Conservation (phyloP, 768 basidiomycete genomes). For the Leucocoprinus leucothites region DNA sequence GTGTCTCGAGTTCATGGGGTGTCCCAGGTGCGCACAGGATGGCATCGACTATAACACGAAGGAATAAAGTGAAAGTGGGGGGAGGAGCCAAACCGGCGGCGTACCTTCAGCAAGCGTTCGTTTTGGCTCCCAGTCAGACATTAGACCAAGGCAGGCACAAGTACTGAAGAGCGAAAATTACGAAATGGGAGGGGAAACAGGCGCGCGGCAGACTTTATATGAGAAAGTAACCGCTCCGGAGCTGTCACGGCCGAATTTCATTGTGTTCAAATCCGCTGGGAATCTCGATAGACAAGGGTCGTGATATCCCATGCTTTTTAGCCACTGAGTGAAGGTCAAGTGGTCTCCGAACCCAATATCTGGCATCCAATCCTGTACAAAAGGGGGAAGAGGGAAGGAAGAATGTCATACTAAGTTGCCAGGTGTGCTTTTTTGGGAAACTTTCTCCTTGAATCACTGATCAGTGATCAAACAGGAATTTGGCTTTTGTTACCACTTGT, state of each 20-base stretch:
- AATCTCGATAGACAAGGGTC: background rate
- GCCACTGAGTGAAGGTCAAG: no score
- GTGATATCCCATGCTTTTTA: no score
- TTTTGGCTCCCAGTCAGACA: slow-evolving; percentile 28
- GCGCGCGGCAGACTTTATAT: background rate
- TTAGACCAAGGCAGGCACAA: slow-evolving; percentile 6
- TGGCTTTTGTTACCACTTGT: no score
- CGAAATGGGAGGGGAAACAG: slow-evolving; percentile 3
- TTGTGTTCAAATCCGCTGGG: background rate
- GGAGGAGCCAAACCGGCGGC: background rate
- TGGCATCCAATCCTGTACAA: background rate
- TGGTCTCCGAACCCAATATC: background rate
- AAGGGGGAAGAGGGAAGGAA: no score
- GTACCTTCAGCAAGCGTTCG: slow-evolving; percentile 28
- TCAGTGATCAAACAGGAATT: no score
- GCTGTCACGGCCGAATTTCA: background rate
- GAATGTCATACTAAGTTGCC: no score
- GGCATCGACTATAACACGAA: slow-evolving; percentile 24
- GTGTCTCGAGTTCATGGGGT: slow-evolving; percentile 39
- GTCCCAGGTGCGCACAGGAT: slow-evolving; percentile 37
- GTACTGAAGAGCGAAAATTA: background rate
- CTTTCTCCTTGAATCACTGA: no score
- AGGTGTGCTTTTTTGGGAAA: no score
- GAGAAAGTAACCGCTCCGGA: background rate
- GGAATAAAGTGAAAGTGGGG: slow-evolving; percentile 1